A percentile compares a stretch with the other conserved stretches of the same genome.
Evolutionary conservation across 768 basidiomycete genomes (phyloP).

Genomic region (Boletus vinaceobasis): DNA sequence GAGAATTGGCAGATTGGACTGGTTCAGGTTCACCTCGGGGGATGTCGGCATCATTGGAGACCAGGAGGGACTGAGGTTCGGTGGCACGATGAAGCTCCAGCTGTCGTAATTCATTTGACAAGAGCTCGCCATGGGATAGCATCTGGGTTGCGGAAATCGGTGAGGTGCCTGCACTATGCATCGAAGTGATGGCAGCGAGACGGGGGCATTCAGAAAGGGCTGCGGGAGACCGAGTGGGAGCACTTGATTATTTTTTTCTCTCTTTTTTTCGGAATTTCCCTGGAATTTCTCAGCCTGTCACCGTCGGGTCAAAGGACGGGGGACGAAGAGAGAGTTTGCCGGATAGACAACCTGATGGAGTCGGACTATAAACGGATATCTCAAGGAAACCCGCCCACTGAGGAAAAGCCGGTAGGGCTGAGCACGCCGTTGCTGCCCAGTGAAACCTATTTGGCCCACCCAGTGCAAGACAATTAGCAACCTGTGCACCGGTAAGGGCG

Average conservation of each 20-base stretch:
- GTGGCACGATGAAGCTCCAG: slow-evolving; percentile 36
- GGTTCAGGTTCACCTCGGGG: slow-evolving; percentile 4
- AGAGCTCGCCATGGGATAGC: slow-evolving; percentile 36
- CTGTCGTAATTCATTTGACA: slow-evolving; percentile 46
- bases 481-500: slow-evolving; percentile 15
- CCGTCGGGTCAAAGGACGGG: background rate
- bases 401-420: background rate
- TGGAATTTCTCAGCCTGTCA: background rate
- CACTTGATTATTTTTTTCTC: background rate
- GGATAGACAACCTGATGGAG: slow-evolving; percentile 11
- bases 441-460: background rate
- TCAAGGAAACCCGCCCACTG: slow-evolving; percentile 15
- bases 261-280: background rate
- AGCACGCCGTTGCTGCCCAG: background rate
- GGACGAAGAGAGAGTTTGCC: background rate
- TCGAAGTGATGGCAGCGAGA: background rate
- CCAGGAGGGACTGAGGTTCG: slow-evolving; percentile 1
- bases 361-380: slow-evolving; percentile 21
- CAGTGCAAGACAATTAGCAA: slow-evolving; percentile 10
- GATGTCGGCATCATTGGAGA: slow-evolving; percentile 8
- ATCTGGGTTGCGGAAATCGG: slow-evolving; percentile 13
- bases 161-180: background rate
- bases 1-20: background rate
- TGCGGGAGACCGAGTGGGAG: background rate
- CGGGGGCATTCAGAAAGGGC: background rate